Conservation (phyloP, 352 stramenopile species). For the Globisporangium acanthophoron region DNA sequence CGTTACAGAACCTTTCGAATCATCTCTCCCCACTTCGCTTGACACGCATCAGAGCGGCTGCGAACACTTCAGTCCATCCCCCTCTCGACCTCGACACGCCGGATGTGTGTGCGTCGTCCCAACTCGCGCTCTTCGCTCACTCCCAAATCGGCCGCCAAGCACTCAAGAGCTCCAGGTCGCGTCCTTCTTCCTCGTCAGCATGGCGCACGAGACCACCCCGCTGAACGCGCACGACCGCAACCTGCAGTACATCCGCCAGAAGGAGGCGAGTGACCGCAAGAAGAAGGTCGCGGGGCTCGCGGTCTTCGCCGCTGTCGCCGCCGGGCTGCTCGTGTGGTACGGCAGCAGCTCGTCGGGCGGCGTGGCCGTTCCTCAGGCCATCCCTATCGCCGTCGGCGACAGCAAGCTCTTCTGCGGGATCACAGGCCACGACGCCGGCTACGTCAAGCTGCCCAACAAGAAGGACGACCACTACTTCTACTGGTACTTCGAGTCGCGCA, state of each 20-base stretch:
- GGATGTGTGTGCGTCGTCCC: not conserved
- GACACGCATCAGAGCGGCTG: conserved; percentile 1
- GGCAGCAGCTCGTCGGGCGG: conserved; percentile 1
- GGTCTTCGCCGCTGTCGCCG: conserved; percentile 7
- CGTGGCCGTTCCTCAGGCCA: not conserved
- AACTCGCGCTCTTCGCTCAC: no score
- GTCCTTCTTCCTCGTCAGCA: not conserved
- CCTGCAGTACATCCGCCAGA: conserved; percentile 13
- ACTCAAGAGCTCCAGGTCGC: not conserved
- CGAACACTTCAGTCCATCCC: not conserved
- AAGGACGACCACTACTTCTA: conserved; percentile 51
- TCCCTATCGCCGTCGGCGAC: conserved; percentile 4
- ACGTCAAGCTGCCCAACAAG: conserved; percentile 28
- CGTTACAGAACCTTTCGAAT: no score
- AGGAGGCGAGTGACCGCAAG: conserved; percentile 11
- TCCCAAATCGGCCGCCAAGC: conserved; percentile 1
- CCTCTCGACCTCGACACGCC: not conserved
- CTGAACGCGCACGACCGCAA: conserved; percentile 15
- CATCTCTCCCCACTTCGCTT: not conserved
- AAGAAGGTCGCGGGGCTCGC: conserved; percentile 12
- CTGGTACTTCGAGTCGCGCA: conserved; percentile 38
- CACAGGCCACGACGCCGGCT: conserved; percentile 21
- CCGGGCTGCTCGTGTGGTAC: conserved; percentile 12
- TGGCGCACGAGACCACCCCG: conserved; percentile 13
- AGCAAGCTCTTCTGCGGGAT: conserved; percentile 22